Evolutionary conservation across 2,329 filamentous ascomycete species (phyloP).

Genomic region (Aspergillus sclerotialis): DNA sequence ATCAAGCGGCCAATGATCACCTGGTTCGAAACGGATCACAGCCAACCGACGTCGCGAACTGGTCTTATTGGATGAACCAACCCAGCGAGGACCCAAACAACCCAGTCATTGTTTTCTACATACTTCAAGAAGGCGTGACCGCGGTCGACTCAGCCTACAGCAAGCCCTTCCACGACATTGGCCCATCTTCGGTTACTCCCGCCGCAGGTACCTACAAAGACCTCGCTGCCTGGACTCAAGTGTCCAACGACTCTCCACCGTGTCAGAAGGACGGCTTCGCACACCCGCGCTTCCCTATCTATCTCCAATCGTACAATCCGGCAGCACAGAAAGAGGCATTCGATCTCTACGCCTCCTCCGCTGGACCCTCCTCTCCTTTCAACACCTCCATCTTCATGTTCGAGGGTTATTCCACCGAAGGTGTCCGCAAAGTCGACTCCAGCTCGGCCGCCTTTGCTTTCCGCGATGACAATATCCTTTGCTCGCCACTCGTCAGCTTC

Average conservation of each 20-base stretch:
- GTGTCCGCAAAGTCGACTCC: constrained; percentile 32
- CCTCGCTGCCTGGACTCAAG: constrained; percentile 39
- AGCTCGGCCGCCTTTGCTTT: constrained; percentile 41
- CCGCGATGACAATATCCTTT: constrained; percentile 40
- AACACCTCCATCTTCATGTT: constrained; percentile 47
- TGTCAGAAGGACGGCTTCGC: constrained; percentile 38
- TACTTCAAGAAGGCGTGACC: constrained; percentile 29
- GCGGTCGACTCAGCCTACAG: constrained; percentile 37
- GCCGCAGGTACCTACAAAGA: constrained; percentile 40
- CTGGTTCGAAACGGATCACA: constrained; percentile 39
- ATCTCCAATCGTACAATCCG: constrained; percentile 35
- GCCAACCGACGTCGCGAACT: constrained; percentile 42
- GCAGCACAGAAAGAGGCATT: constrained; percentile 31
- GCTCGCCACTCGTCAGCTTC: constrained; percentile 25
- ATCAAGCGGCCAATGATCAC: constrained; percentile 40
- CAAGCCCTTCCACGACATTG: constrained; percentile 38
- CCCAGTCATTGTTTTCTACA: constrained; percentile 23
- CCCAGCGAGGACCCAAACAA: constrained; percentile 17
- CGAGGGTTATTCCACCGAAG: constrained; percentile 47
- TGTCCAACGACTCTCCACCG: constrained; percentile 27
- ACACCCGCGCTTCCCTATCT: constrained; percentile 41
- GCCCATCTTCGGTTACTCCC: constrained; percentile 27
- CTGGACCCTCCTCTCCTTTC: constrained; percentile 24
- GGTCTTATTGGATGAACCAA: constrained; percentile 30
- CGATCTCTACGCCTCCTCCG: constrained; percentile 28